Evolutionary conservation across 371 early-diverging fungal species (phyloP).

Genomic region (Phascolomyces articulosus): DNA sequence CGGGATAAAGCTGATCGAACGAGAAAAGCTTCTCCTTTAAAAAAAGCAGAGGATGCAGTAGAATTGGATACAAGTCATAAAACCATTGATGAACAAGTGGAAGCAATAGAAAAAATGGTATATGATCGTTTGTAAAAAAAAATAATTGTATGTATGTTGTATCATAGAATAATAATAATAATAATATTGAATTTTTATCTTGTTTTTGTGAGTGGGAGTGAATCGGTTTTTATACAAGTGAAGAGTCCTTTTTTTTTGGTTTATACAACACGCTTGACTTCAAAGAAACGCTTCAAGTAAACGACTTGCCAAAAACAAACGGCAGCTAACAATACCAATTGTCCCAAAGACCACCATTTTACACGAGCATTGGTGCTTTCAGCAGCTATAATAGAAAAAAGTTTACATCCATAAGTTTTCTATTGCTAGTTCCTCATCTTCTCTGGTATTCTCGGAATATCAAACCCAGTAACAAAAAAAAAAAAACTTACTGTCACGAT

Average conservation of each 20-base stretch:
- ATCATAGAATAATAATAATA: neutral
- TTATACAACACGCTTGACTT: constrained; percentile 76
- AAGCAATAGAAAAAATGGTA: constrained; percentile 62
- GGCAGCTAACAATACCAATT: constrained; percentile 60
- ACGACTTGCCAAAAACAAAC: constrained; percentile 75
- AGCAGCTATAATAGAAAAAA: constrained; percentile 55
- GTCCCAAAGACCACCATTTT: constrained; percentile 79
- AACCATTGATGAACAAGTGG: constrained; percentile 79
- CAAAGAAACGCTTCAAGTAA: constrained; percentile 79
- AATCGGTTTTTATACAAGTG: too few relatives aligned
- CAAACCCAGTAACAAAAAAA: too few relatives aligned
- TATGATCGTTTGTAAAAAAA: constrained; percentile 20
- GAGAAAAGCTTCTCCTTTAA: constrained; percentile 79
- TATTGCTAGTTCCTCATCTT: too few relatives aligned
- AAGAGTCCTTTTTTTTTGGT: neutral
- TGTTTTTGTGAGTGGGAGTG: too few relatives aligned
- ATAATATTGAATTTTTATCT: neutral
- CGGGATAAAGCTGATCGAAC: constrained; percentile 83
- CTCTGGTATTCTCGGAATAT: too few relatives aligned
- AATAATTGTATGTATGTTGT: too few relatives aligned
- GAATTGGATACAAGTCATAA: constrained; percentile 80
- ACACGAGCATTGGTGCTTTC: constrained; percentile 80
- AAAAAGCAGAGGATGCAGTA: constrained; percentile 81
- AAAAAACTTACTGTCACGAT: constrained; percentile 69
- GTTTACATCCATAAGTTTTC: too few relatives aligned